Evolutionary conservation across 495 filamentous ascomycete species (phyloP), one percentile per base, ranked within the genome.

Genomic region (Lasiosphaeria ovina): DNA sequence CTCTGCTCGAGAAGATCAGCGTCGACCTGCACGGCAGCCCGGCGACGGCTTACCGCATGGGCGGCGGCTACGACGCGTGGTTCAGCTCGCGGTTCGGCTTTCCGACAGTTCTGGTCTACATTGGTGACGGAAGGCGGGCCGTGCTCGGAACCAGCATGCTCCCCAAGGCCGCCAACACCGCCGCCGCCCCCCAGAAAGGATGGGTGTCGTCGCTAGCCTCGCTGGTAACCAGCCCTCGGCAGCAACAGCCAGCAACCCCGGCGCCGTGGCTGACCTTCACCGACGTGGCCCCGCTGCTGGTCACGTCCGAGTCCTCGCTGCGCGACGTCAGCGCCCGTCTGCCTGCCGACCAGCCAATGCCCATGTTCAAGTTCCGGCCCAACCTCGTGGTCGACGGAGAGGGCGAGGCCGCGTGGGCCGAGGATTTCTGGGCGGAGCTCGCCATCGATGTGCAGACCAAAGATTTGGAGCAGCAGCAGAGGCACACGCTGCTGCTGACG

Each of bases 361-460:
- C 89, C 62, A 81, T 90, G 66, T 87, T 85, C 10, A 94, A 92
- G 68, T 92, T 96, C 73, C 83, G 93, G 34, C 88, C 92, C 0
- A 97, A 97, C 65, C 84, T 97, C 45, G 85, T 97, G 7, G 71
- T 97, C 7, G 79, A 82, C 9, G 87, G 69, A 7, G 77, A 80
- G 3, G 87, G 66, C 4, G 71, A 73, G 35, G 65, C 66, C 8
- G 79, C 85, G 0, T 98, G 83, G 72, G 92, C 92, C 17, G 93
- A 98, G 66, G 93, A 97, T 62, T 94, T 83, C 69, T 98, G 93
- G 93, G 85, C 77, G 9, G 87, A 89, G 66, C 67, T 91, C 35
- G 60, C 62, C 3, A 65, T 91, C 32, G 53, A 45, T 24, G 54
- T 24, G 24, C 24, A 24, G 24, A 24, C 16, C 3, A 11, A 45